Evolutionary conservation across 2,329 filamentous ascomycete genomes (phyloP).

Genomic region (Eutypella sp.): DNA sequence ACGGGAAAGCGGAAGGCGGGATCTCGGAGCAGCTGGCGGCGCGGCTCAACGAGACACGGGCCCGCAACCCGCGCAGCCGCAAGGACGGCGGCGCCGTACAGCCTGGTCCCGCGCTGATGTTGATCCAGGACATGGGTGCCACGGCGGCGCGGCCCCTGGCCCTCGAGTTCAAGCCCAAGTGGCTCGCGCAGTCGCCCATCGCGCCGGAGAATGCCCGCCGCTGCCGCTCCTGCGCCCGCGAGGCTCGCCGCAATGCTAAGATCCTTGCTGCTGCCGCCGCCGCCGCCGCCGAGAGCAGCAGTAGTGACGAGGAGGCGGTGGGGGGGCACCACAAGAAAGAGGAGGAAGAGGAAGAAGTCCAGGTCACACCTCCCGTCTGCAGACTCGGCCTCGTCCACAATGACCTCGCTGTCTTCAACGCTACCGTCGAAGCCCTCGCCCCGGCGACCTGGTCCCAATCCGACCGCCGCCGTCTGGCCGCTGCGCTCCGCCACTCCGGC

Average conservation of each 20-base stretch:
- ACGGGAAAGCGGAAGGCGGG: too few species aligned
- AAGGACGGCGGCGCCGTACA: constrained; percentile 47
- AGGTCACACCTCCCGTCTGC: constrained; percentile 46
- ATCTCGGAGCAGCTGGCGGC: constrained; percentile 39
- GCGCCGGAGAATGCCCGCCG: constrained; percentile 58
- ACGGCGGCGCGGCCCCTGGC: constrained; percentile 33
- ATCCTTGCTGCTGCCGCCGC: constrained; percentile 3
- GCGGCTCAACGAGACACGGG: constrained; percentile 48
- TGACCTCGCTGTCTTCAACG: constrained; percentile 38
- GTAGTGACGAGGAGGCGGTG: too few species aligned
- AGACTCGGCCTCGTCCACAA: constrained; percentile 59
- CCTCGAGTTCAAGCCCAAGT: constrained; percentile 80
- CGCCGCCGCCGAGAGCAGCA: too few species aligned
- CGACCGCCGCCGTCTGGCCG: constrained; percentile 27
- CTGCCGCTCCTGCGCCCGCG: constrained; percentile 69
- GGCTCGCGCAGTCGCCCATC: constrained; percentile 70
- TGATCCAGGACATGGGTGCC: constrained; percentile 70
- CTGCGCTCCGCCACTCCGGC: constrained; percentile 33
- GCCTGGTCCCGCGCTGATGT: constrained; percentile 59
- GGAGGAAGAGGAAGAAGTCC: constrained; percentile 25
- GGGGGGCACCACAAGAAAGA: too few species aligned
- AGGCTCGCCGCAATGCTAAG: constrained; percentile 39
- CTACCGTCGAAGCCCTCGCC: constrained; percentile 37
- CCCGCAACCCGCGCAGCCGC: constrained; percentile 37
- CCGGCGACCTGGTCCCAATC: constrained; percentile 24